Percentiles rank a stretch among this genome's conserved stretches.
These are phyloP conservation scores for Suillus variegatus DNA, from an alignment of 768 basidiomycete species.

Conservation along the genomic window DNA sequence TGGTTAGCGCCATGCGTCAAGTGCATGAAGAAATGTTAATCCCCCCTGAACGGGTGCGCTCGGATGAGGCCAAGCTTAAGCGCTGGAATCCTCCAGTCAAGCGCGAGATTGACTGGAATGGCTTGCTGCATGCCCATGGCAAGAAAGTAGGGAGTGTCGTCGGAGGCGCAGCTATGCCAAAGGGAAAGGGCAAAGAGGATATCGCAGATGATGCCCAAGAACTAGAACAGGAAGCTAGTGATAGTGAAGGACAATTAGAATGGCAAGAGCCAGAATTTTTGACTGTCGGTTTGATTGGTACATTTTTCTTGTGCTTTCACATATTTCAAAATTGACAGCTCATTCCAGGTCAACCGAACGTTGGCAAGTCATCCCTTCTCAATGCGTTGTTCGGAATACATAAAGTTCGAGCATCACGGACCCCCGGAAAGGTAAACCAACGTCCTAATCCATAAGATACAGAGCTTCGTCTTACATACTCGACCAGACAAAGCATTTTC, in stretches of 20 bases:
- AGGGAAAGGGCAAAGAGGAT: constrained; percentile 18
- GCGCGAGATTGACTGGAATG: constrained; percentile 72
- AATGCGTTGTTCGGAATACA: constrained; percentile 86
- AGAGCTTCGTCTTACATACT: background rate
- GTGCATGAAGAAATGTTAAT: constrained; percentile 67
- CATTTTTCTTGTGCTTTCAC: constrained; percentile 7
- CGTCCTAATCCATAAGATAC: background rate
- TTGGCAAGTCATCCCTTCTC: constrained; percentile 90
- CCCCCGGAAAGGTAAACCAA: constrained; percentile 74
- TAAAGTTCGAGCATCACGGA: constrained; percentile 81
- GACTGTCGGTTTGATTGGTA: constrained; percentile 83
- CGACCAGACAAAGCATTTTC: constrained; percentile 87
- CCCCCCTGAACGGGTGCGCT: constrained; percentile 61
- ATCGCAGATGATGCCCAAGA: constrained; percentile 23
- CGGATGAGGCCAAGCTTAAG: constrained; percentile 48
- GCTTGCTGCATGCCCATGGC: constrained; percentile 46
- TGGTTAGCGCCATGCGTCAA: constrained; percentile 64
- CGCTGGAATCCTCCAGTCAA: constrained; percentile 71
- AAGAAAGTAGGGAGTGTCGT: constrained; percentile 47
- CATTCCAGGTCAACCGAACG: constrained; percentile 82
- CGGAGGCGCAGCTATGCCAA: constrained; percentile 42
- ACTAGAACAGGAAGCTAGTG: constrained; percentile 22
- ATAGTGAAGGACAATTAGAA: constrained; percentile 15
- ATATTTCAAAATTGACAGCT: constrained; percentile 1
- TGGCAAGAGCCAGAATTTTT: constrained; percentile 56